These are phyloP conservation scores for Pythium phragmitis DNA, from an alignment of 352 stramenopile genomes.

Conservation along the genomic window DNA sequence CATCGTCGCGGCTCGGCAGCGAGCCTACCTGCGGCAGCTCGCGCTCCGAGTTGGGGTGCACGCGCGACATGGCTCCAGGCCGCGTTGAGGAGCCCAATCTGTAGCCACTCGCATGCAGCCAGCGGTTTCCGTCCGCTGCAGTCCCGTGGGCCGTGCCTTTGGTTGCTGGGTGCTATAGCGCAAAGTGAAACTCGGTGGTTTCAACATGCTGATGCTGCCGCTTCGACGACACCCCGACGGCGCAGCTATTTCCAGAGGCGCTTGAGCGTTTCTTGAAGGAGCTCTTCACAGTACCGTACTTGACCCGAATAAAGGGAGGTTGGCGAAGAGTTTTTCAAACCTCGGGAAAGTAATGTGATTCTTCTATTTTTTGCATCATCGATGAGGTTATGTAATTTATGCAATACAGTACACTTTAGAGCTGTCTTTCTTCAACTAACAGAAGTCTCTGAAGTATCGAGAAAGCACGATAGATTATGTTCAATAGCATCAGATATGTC, in stretches of 20 bases:
- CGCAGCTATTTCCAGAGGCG: too few species aligned
- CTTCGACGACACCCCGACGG: too few species aligned
- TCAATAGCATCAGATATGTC: too few species aligned
- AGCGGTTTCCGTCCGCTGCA: background rate
- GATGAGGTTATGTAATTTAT: background rate
- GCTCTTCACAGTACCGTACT: background rate
- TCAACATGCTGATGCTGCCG: background rate
- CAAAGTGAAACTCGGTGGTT: background rate
- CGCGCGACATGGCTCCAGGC: slow-evolving; percentile 14
- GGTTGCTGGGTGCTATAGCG: too few species aligned
- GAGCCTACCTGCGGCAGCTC: background rate
- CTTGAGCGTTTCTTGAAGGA: background rate
- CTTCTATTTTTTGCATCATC: too few species aligned
- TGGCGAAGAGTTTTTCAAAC: too few species aligned
- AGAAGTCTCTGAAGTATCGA: background rate
- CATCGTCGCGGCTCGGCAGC: slow-evolving; percentile 12
- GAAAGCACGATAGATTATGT: background rate
- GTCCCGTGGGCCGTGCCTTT: background rate
- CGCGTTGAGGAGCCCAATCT: background rate
- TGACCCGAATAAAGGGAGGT: too few species aligned
- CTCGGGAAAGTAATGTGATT: too few species aligned
- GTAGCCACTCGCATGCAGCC: too few species aligned
- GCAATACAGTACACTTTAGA: too few species aligned
- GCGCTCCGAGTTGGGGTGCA: slow-evolving; percentile 13
- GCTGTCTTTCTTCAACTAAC: background rate